These are phyloP conservation scores for Metarhizium rileyi DNA, from an alignment of 2,329 filamentous ascomycete species.

Conservation along the genomic window DNA sequence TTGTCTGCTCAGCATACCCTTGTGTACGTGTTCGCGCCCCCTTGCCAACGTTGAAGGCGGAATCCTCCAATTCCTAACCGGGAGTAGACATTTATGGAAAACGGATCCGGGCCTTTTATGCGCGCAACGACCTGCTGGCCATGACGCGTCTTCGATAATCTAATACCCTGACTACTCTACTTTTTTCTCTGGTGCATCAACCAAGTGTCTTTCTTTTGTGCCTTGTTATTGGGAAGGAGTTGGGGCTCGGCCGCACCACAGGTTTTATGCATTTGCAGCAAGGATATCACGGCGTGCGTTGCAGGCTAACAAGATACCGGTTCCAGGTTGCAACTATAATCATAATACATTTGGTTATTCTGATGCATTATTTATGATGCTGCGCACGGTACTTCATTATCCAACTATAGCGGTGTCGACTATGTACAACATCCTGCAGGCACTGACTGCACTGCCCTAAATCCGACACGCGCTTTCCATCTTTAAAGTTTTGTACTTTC, in stretches of 20 bases:
- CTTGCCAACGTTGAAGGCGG: background rate
- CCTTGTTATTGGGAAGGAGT: background rate
- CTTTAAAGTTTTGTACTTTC: background rate
- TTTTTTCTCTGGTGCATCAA: too few species aligned
- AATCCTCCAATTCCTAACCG: conserved; percentile 3
- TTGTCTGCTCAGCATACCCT: conserved; percentile 64
- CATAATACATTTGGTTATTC: too few species aligned
- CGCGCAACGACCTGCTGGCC: conserved; percentile 60
- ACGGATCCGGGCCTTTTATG: conserved; percentile 62
- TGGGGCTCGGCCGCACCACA: background rate
- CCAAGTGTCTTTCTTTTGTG: background rate
- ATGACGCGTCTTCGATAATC: conserved; percentile 20
- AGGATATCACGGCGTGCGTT: background rate
- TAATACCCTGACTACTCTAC: background rate
- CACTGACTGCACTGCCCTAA: background rate
- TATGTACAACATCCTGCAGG: background rate
- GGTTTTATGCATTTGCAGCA: background rate
- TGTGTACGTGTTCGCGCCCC: conserved; percentile 51
- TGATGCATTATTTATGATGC: too few species aligned
- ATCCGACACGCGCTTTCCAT: background rate
- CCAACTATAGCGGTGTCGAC: conserved; percentile 1
- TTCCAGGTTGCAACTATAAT: background rate
- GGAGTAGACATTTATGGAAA: conserved; percentile 68
- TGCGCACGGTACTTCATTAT: too few species aligned
- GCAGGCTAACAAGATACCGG: background rate